Base-by-base conservation (phyloP, 495 filamentous ascomycete species). In the Aspergillus affinis region DNA sequence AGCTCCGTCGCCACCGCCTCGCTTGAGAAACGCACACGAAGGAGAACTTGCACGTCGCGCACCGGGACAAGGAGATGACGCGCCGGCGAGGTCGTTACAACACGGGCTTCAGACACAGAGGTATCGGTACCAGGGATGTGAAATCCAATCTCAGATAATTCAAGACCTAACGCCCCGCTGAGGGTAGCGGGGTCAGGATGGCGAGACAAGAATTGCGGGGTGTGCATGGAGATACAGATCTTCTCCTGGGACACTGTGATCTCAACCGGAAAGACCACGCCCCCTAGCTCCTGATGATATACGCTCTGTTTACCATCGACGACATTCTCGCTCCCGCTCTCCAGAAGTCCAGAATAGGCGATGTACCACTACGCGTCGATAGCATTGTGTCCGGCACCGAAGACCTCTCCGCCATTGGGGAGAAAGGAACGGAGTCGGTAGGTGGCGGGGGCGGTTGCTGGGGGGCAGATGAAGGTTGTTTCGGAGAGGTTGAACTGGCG, bases 401-500 rank as follows among this genome's bases (percentile, higher is more conserved):
- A 61, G 10, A 65, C 62, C 29, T 65, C 62, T 26, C 55, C 58
- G n/a, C 62, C 62, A 18, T 65, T 65, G 15, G 62, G 62, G 6
- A 61, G 62, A 46, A 65, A 65, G 9, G 59, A 65, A 19, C 59
- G 51, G n/a, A 65, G 59, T 4, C 51, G 55, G 41, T 55, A 65
- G 29, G 59, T 62, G 6, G 59, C 55, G 44, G 19, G 27, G 3
- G 54, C 20, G 18, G 12, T 47, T 50, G 45, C 44, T 13, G 64
- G 54, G 20, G 64, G 58, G 44, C 61, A 66, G 46, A 66, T 51
- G 48, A 66, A 66, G 18, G 64, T 66, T 17, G 64, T 66, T 53
- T 66, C 64, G 17, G 64, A 64, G 59, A 64, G 64, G 36, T 66
- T 66, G 55, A 66, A 66, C 56, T 66, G 61, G 23, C 64, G 48